phyloP scores from a whole-genome alignment of 2,329 filamentous ascomycete species.

The Clarireedia paspali region DNA sequence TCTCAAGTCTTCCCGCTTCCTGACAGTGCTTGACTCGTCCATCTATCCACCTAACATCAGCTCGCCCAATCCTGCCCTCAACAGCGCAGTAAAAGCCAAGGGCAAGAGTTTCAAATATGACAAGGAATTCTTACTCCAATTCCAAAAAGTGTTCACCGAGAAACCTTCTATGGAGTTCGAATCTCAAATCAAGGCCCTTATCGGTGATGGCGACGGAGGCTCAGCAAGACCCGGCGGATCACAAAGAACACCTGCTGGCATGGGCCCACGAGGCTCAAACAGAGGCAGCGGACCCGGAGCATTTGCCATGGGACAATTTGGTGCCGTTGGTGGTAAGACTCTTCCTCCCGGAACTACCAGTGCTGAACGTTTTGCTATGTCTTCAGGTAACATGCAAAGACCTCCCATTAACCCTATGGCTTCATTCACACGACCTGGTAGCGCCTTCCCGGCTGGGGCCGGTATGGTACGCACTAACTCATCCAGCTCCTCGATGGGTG shows the following conservation, averaged over 20 bases:
- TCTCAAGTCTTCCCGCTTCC: constrained; percentile 82
- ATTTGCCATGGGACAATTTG: constrained; percentile 66
- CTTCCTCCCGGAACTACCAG: constrained; percentile 73
- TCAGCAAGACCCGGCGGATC: constrained; percentile 46
- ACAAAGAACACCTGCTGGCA: constrained; percentile 48
- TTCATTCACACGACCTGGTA: constrained; percentile 52
- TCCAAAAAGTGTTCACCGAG: constrained; percentile 93
- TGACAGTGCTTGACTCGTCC: constrained; percentile 69
- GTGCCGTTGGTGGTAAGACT: constrained; percentile 43
- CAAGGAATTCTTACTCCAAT: constrained; percentile 89
- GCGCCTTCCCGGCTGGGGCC: constrained; percentile 53
- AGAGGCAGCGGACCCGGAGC: constrained; percentile 40
- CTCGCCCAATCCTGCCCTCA: constrained; percentile 88
- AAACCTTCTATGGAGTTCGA: constrained; percentile 94
- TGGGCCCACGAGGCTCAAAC: constrained; percentile 42
- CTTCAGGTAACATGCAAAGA: constrained; percentile 44
- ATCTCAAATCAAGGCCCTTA: constrained; percentile 74
- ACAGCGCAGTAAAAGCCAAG: constrained; percentile 71
- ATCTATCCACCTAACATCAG: constrained; percentile 77
- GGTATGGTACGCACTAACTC: constrained; percentile 52
- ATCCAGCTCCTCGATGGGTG: constrained; percentile 49
- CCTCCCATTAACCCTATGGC: constrained; percentile 48
- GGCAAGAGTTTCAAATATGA: constrained; percentile 88
- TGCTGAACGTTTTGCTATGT: constrained; percentile 64
- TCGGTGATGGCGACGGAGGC: constrained; percentile 68